Evolutionary conservation across 495 filamentous ascomycete species (phyloP).

Genomic region (Niebla homalea): DNA sequence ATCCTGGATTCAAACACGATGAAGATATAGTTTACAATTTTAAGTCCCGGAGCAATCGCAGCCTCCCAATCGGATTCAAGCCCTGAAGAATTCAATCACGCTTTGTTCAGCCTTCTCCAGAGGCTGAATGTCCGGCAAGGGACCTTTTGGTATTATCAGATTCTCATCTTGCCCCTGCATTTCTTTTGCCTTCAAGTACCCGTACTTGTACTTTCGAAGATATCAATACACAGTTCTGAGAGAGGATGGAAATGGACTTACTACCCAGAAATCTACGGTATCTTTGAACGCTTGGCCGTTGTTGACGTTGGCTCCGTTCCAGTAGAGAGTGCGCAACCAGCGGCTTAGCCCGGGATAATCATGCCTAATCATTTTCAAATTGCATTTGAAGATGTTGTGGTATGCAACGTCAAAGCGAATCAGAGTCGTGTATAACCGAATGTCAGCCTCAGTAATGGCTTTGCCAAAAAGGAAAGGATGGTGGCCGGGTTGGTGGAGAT

Average conservation of each 20-base stretch:
- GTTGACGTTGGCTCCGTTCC: conserved; percentile 41
- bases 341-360: conserved; percentile 56
- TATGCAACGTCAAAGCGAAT: conserved; percentile 55
- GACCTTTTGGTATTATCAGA: conserved; percentile 44
- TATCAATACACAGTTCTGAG: conserved; percentile 22
- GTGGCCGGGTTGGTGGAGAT: conserved; percentile 33
- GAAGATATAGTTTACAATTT: too few species aligned
- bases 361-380: conserved; percentile 53
- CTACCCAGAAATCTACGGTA: conserved; percentile 51
- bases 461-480: conserved; percentile 53
- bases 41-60: too few species aligned
- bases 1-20: too few species aligned
- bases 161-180: conserved; percentile 4
- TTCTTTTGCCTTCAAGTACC: conserved; percentile 15
- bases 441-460: conserved; percentile 53
- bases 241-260: conserved; percentile 22
- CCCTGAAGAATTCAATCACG: too few species aligned
- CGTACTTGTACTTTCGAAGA: conserved; percentile 24
- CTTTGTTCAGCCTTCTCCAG: conserved; percentile 7
- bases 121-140: conserved; percentile 42
- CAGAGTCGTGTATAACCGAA: conserved; percentile 51
- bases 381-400: conserved; percentile 60
- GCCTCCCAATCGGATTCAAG: too few species aligned
- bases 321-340: conserved; percentile 63
- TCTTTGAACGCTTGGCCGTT: conserved; percentile 47